Conservation (phyloP, 2,329 filamentous ascomycete genomes). For the Trichoderma pleuroti region DNA sequence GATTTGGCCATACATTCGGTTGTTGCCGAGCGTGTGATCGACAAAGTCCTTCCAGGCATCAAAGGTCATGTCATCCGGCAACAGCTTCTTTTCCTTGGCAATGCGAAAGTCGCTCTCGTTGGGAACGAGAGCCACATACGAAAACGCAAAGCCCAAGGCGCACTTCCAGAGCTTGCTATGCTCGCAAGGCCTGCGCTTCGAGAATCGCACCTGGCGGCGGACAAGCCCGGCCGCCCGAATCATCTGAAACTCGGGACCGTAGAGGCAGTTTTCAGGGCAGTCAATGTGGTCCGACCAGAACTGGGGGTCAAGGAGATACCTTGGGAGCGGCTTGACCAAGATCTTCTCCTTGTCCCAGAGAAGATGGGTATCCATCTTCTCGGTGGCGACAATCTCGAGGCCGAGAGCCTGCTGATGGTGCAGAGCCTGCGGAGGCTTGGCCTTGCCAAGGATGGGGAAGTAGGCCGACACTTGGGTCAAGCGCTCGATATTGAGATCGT, state of each 20-base stretch:
- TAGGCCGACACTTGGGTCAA: neutral
- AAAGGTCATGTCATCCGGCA: neutral
- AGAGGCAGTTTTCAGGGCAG: neutral
- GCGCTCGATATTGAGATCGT: neutral
- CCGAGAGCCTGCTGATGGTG: constrained; percentile 6
- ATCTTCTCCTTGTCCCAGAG: neutral
- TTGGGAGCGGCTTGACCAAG: constrained; percentile 16
- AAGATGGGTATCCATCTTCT: constrained; percentile 16
- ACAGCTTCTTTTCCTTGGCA: neutral
- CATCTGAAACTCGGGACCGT: neutral
- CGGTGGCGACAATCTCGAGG: constrained; percentile 5
- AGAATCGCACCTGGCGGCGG: neutral
- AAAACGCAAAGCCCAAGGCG: constrained; percentile 11
- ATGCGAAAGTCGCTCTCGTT: constrained; percentile 14
- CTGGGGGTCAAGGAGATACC: neutral
- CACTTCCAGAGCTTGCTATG: neutral
- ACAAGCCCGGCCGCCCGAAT: neutral
- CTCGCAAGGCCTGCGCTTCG: neutral
- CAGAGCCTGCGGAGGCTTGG: neutral
- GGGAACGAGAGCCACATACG: constrained; percentile 5
- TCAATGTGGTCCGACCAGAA: constrained; percentile 4
- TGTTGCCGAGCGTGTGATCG: neutral
- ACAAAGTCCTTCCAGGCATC: constrained; percentile 1
- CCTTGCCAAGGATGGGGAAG: constrained; percentile 7
- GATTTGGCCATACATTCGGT: neutral